phyloP scores from a whole-genome alignment of 768 basidiomycete genomes.

The Lyophyllum atratum region DNA sequence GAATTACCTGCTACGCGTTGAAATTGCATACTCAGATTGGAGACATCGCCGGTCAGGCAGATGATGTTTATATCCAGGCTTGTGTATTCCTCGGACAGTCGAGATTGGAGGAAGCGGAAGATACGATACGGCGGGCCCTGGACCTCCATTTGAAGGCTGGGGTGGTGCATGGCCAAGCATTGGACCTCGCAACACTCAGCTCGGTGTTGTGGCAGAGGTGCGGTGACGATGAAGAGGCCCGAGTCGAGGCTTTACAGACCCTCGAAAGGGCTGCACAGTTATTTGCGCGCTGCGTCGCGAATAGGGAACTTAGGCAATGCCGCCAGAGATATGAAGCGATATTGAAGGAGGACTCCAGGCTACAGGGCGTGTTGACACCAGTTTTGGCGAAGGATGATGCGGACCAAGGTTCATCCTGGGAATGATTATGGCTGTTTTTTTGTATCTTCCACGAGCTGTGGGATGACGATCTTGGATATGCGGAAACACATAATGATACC shows the following conservation, averaged over 20 bases:
- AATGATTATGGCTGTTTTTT: no score
- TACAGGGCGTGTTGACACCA: neutral
- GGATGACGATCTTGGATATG: no score
- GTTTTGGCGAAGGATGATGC: no score
- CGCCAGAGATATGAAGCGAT: neutral
- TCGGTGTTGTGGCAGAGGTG: constrained; percentile 21
- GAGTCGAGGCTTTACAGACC: neutral
- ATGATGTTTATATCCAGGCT: constrained; percentile 27
- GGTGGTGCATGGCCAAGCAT: constrained; percentile 14
- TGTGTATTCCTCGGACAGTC: constrained; percentile 22
- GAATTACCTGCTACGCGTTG: constrained; percentile 12
- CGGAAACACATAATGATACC: no score
- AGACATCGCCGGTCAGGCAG: constrained; percentile 23
- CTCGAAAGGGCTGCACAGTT: neutral
- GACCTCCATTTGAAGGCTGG: constrained; percentile 16
- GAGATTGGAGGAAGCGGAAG: constrained; percentile 21
- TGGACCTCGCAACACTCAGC: constrained; percentile 22
- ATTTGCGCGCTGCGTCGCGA: neutral
- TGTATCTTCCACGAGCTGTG: no score
- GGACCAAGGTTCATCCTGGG: no score
- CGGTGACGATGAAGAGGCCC: constrained; percentile 1
- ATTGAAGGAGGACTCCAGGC: neutral
- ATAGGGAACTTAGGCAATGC: neutral
- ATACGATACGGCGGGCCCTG: constrained; percentile 19
- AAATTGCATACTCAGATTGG: constrained; percentile 23